A percentile compares a stretch with the other conserved stretches of the same genome.
Evolutionary conservation across 176 grass and related monocot species (phyloP).

Genomic region (Rhipidocladum racemiflorum): DNA sequence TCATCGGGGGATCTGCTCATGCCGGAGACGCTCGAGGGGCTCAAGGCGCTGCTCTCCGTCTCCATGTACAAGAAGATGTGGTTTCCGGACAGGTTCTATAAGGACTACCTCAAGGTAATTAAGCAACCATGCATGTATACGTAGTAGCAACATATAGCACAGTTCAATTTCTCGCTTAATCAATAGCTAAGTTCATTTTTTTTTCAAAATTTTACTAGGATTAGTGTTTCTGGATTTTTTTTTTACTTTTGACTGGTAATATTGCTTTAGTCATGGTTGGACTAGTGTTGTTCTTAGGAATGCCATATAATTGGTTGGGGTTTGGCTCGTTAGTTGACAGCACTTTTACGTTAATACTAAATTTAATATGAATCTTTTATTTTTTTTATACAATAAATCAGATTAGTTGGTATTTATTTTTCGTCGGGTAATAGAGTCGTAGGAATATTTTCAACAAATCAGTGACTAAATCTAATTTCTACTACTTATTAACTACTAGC

Average conservation of each 20-base stretch:
- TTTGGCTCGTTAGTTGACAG: too few relatives aligned
- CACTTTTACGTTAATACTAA: too few relatives aligned
- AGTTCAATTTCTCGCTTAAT: background rate
- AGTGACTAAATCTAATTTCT: too few relatives aligned
- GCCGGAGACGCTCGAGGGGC: slow-evolving; percentile 68
- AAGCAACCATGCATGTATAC: background rate
- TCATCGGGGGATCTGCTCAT: slow-evolving; percentile 79
- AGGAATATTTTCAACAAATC: too few relatives aligned
- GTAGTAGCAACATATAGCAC: background rate
- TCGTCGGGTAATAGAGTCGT: too few relatives aligned
- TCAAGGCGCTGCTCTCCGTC: slow-evolving; percentile 71
- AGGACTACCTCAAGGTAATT: slow-evolving; percentile 91
- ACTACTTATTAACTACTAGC: too few relatives aligned
- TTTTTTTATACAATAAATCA: too few relatives aligned
- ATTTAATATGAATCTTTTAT: too few relatives aligned
- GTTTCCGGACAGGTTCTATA: slow-evolving; percentile 78
- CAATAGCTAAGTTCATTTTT: background rate
- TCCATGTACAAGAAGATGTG: slow-evolving; percentile 81
- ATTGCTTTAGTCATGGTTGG: background rate
- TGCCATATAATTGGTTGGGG: background rate
- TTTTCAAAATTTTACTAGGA: background rate
- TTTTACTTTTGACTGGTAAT: background rate
- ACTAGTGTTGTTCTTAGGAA: background rate
- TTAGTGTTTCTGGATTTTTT: background rate
- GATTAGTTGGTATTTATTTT: too few relatives aligned